These are phyloP conservation scores for Eucalyptus sideroxylon DNA, from an alignment of 345 rosid genomes.

Conservation along the genomic window DNA sequence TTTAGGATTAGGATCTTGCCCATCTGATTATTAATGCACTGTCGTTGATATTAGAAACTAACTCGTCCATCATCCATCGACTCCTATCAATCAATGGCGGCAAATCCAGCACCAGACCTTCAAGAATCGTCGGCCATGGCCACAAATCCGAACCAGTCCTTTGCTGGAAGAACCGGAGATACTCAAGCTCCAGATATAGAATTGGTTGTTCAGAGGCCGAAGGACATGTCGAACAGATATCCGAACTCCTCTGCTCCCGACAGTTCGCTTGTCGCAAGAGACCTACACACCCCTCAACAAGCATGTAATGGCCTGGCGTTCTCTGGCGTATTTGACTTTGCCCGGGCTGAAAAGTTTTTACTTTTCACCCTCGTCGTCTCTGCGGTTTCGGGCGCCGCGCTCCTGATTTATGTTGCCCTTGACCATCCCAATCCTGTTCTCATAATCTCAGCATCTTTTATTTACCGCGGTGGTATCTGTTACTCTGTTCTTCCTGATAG, in stretches of 20 bases:
- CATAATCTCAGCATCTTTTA: too few relatives aligned
- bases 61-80: background rate
- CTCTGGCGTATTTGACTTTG: too few relatives aligned
- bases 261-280: background rate
- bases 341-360: too few relatives aligned
- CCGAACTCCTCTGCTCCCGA: background rate
- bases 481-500: background rate
- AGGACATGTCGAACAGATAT: background rate
- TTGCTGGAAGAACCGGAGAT: background rate
- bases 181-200: too few relatives aligned
- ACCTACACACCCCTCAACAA: background rate
- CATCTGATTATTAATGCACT: background rate
- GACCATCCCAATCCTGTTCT: too few relatives aligned
- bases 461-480: too few relatives aligned
- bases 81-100: background rate
- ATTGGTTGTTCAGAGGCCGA: background rate
- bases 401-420: too few relatives aligned
- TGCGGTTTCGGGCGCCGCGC: too few relatives aligned
- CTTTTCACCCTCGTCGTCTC: too few relatives aligned
- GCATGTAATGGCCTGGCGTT: too few relatives aligned
- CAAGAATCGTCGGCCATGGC: background rate
- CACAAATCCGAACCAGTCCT: background rate
- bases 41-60: background rate
- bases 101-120: background rate
- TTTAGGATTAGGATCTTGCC: background rate